Percentiles rank a stretch among this genome's conserved stretches.
Evolutionary conservation across 2,329 filamentous ascomycete genomes (phyloP).

Genomic region (Phoma sp.): DNA sequence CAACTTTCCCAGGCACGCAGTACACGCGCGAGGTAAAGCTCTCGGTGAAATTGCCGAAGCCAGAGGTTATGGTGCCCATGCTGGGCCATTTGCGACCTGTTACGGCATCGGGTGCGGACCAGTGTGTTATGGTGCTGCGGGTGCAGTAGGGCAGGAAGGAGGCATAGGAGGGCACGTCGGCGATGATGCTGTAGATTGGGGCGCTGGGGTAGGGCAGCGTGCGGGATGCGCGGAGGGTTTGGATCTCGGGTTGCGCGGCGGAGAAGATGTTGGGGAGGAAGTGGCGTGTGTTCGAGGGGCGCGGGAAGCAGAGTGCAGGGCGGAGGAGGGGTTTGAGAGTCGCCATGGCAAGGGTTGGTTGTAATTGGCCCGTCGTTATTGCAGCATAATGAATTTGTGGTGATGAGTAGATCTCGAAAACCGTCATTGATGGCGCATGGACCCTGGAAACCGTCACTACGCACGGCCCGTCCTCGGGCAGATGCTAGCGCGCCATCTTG

Average conservation of each 20-base stretch:
- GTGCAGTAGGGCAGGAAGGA: slow-evolving; percentile 92
- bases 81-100: slow-evolving; percentile 69
- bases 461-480: not conserved
- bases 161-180: slow-evolving; percentile 82
- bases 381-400: not conserved
- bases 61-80: slow-evolving; percentile 80
- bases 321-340: slow-evolving; percentile 45
- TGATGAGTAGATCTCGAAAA: not conserved
- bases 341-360: slow-evolving; percentile 23
- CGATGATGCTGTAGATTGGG: slow-evolving; percentile 82
- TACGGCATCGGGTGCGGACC: slow-evolving; percentile 63
- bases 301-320: slow-evolving; percentile 43
- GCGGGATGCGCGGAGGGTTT: slow-evolving; percentile 75
- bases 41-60: slow-evolving; percentile 85
- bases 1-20: slow-evolving; percentile 74
- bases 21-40: slow-evolving; percentile 80
- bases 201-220: slow-evolving; percentile 76
- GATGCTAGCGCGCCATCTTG: slow-evolving; percentile 4
- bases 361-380: not conserved
- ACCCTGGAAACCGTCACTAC: not conserved
- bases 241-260: slow-evolving; percentile 52
- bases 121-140: slow-evolving; percentile 76
- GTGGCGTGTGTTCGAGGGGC: slow-evolving; percentile 31
- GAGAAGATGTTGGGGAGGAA: slow-evolving; percentile 58
- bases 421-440: not conserved